Evolutionary conservation across 2,329 filamentous ascomycete genomes (phyloP).

Genomic region (Davidsoniella neocaledoniae): DNA sequence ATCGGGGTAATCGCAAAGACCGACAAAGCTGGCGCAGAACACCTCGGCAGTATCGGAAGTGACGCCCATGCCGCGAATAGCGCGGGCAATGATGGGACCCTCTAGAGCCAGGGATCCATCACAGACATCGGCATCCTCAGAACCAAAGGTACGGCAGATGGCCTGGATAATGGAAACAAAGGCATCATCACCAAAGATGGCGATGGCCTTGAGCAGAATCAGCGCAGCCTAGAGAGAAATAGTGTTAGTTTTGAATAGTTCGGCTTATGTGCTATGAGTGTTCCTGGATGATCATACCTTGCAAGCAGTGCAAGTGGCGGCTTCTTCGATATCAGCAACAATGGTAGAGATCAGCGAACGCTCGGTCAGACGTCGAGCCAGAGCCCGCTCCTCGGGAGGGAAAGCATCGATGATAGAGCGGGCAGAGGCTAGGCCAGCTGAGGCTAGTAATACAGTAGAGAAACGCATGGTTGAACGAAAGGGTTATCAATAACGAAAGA

Average conservation of each 20-base stretch:
- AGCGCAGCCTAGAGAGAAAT: slow-evolving; percentile 2
- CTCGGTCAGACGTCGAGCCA: slow-evolving; percentile 2
- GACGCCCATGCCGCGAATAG: slow-evolving; percentile 29
- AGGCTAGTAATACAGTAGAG: slow-evolving; percentile 1
- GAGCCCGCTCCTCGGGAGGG: slow-evolving; percentile 5
- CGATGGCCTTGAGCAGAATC: slow-evolving; percentile 26
- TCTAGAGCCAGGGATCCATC: slow-evolving; percentile 33
- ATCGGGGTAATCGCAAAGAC: slow-evolving; percentile 33
- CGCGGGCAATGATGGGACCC: slow-evolving; percentile 34
- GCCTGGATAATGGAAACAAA: slow-evolving; percentile 21
- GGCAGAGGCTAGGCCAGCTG: neutral
- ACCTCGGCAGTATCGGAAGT: slow-evolving; percentile 32
- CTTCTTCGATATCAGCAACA: slow-evolving; percentile 16
- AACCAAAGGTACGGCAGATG: slow-evolving; percentile 23
- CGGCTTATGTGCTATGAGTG: neutral
- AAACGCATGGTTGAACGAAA: slow-evolving; percentile 3
- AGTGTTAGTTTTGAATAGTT: slow-evolving; percentile 2
- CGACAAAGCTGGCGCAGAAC: slow-evolving; percentile 36
- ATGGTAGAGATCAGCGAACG: slow-evolving; percentile 12
- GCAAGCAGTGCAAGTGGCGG: slow-evolving; percentile 16
- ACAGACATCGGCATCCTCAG: slow-evolving; percentile 38
- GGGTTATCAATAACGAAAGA: neutral
- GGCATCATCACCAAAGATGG: slow-evolving; percentile 24
- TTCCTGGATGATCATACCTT: slow-evolving; percentile 14
- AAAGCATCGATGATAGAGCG: neutral